These are phyloP conservation scores for Oidiodendron maius DNA, from an alignment of 495 filamentous ascomycete genomes.

Conservation along the genomic window DNA sequence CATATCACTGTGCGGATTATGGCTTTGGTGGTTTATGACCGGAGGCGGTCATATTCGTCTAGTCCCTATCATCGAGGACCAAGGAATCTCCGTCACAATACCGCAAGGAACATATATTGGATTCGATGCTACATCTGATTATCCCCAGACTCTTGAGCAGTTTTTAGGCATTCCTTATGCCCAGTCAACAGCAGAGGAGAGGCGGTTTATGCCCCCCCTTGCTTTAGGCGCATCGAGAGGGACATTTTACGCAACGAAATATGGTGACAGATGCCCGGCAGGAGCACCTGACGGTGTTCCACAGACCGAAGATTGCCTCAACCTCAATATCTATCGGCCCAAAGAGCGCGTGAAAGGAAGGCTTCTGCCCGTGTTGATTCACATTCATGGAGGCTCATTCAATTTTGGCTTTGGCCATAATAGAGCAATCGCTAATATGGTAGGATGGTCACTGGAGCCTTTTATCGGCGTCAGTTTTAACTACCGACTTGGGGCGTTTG, in stretches of 20 bases:
- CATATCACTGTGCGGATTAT: not conserved
- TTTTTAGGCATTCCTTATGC: constrained; percentile 61
- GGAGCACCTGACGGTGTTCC: constrained; percentile 17
- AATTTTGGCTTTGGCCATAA: constrained; percentile 37
- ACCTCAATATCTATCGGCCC: constrained; percentile 37
- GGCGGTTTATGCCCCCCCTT: constrained; percentile 50
- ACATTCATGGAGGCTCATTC: constrained; percentile 51
- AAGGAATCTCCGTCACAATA: constrained; percentile 32
- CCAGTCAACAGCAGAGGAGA: constrained; percentile 44
- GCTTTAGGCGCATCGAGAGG: constrained; percentile 24
- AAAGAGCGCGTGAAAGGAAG: constrained; percentile 13
- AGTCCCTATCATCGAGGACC: not conserved
- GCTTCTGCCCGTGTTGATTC: constrained; percentile 53
- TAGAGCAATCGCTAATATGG: constrained; percentile 44
- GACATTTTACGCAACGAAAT: constrained; percentile 37
- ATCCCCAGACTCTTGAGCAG: constrained; percentile 42
- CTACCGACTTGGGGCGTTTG: constrained; percentile 63
- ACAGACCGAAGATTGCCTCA: constrained; percentile 46
- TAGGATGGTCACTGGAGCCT: constrained; percentile 44
- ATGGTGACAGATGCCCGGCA: constrained; percentile 37
- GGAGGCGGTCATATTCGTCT: not conserved
- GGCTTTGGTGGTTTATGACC: not conserved
- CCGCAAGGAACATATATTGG: constrained; percentile 53
- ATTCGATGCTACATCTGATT: constrained; percentile 29
- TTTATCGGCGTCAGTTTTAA: constrained; percentile 60